Percentiles rank a stretch among this genome's conserved stretches.
Evolutionary conservation across 495 filamentous ascomycete genomes (phyloP).

Genomic region (Cladorrhinum samala): DNA sequence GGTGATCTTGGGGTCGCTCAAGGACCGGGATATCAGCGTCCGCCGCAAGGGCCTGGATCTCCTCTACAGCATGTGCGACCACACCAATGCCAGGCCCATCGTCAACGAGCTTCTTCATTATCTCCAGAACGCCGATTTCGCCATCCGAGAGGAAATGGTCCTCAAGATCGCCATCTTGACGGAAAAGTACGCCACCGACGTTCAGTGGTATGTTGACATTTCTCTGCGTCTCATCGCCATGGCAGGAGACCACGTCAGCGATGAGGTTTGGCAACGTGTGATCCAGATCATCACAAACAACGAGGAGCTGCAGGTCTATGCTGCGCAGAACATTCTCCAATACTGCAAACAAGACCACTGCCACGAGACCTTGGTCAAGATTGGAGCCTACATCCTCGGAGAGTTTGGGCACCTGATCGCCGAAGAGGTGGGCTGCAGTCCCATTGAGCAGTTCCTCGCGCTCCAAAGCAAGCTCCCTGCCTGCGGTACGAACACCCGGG

Average conservation of each 20-base stretch:
- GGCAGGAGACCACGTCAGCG: slow-evolving; percentile 97
- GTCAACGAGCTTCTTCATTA: slow-evolving; percentile 92
- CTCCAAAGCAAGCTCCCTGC: slow-evolving; percentile 84
- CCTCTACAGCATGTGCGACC: slow-evolving; percentile 99
- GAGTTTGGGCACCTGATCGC: slow-evolving; percentile 98
- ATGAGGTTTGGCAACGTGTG: slow-evolving; percentile 98
- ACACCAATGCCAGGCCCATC: slow-evolving; percentile 82
- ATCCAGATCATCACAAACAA: slow-evolving; percentile 99
- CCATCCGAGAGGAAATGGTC: slow-evolving; percentile 98
- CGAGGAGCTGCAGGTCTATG: slow-evolving; percentile 95
- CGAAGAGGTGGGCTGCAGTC: slow-evolving; percentile 87
- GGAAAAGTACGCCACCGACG: slow-evolving; percentile 96
- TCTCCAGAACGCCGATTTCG: slow-evolving; percentile 93
- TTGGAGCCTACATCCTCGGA: slow-evolving; percentile 89
- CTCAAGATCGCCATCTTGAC: slow-evolving; percentile 97
- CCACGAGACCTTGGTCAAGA: slow-evolving; percentile 96
- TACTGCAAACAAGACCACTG: slow-evolving; percentile 88
- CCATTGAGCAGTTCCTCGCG: slow-evolving; percentile 95
- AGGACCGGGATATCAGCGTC: slow-evolving; percentile 96
- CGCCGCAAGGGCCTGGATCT: slow-evolving; percentile 91
- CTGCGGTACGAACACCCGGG: slow-evolving; percentile 81
- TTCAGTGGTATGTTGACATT: slow-evolving; percentile 99
- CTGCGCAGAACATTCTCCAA: slow-evolving; percentile 81
- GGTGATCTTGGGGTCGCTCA: slow-evolving; percentile 87
- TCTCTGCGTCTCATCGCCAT: slow-evolving; percentile 90